These are phyloP conservation scores for Chaetomium tenue DNA, from an alignment of 495 filamentous ascomycete genomes.

Conservation along the genomic window DNA sequence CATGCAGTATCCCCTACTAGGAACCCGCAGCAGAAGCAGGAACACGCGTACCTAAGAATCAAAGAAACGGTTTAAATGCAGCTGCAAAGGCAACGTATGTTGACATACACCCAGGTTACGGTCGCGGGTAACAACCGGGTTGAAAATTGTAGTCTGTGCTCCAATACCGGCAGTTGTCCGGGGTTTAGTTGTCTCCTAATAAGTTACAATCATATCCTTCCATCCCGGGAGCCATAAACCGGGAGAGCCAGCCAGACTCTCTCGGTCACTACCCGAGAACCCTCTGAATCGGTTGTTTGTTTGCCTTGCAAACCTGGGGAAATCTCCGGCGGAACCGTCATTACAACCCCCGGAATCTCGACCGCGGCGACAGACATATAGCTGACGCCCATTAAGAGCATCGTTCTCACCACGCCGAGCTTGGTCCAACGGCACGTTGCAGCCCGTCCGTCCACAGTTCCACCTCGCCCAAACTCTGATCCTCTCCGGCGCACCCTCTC, in stretches of 20 bases:
- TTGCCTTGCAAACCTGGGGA: too few relatives aligned
- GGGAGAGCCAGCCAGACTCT: too few relatives aligned
- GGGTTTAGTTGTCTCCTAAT: too few relatives aligned
- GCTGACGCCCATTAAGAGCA: not conserved
- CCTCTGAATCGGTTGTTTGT: too few relatives aligned
- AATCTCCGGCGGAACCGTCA: too few relatives aligned
- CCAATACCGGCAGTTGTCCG: too few relatives aligned
- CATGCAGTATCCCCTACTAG: not conserved
- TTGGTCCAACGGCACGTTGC: slow-evolving; percentile 11
- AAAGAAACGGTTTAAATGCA: not conserved
- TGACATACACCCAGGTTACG: not conserved
- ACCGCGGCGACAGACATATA: not conserved
- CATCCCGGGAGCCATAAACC: too few relatives aligned
- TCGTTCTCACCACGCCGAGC: not conserved
- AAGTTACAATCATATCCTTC: too few relatives aligned
- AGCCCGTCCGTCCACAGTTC: not conserved
- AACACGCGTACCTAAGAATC: not conserved
- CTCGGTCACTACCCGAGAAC: too few relatives aligned
- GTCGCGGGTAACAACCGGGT: too few relatives aligned
- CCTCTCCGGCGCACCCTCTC: slow-evolving; percentile 5
- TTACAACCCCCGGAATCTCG: not conserved
- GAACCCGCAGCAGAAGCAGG: not conserved
- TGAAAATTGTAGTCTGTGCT: too few relatives aligned
- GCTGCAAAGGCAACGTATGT: not conserved
- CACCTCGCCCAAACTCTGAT: slow-evolving; percentile 18